Evolutionary conservation across 345 rosid species (phyloP).

Genomic region (Xanthoceras sorbifolium): DNA sequence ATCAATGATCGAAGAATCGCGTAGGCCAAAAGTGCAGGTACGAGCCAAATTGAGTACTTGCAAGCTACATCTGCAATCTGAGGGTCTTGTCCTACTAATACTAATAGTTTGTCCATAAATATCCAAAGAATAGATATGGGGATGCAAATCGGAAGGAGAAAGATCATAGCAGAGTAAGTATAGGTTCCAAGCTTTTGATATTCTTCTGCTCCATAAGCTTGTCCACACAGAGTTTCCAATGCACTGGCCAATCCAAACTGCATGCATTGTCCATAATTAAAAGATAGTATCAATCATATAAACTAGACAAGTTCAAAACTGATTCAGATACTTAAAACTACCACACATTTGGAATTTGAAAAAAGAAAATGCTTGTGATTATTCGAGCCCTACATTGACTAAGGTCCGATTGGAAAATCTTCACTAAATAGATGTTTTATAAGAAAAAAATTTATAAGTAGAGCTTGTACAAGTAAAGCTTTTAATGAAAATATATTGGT

Average conservation of each 20-base stretch:
- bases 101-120: slow-evolving; percentile 46
- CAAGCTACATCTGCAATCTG: slow-evolving; percentile 42
- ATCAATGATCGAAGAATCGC: slow-evolving; percentile 42
- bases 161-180: slow-evolving; percentile 40
- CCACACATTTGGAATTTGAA: too few relatives aligned
- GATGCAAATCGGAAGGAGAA: slow-evolving; percentile 35
- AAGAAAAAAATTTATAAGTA: too few relatives aligned
- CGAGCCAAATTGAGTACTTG: slow-evolving; percentile 42
- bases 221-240: slow-evolving; percentile 63
- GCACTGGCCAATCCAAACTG: slow-evolving; percentile 62
- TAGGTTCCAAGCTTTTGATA: slow-evolving; percentile 44
- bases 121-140: slow-evolving; percentile 45
- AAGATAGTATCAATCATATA: not conserved
- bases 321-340: not conserved
- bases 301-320: not conserved
- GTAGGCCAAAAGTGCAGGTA: slow-evolving; percentile 47
- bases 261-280: not conserved
- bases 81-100: slow-evolving; percentile 42
- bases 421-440: too few relatives aligned
- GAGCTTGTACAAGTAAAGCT: too few relatives aligned
- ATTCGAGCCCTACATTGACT: not conserved
- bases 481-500: too few relatives aligned
- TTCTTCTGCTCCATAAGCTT: slow-evolving; percentile 67
- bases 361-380: too few relatives aligned
- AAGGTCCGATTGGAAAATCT: too few relatives aligned